A percentile compares a stretch with the other conserved stretches of the same genome.
Evolutionary conservation across 768 basidiomycete species (phyloP).

Genomic region (Hortiboletus campestris): DNA sequence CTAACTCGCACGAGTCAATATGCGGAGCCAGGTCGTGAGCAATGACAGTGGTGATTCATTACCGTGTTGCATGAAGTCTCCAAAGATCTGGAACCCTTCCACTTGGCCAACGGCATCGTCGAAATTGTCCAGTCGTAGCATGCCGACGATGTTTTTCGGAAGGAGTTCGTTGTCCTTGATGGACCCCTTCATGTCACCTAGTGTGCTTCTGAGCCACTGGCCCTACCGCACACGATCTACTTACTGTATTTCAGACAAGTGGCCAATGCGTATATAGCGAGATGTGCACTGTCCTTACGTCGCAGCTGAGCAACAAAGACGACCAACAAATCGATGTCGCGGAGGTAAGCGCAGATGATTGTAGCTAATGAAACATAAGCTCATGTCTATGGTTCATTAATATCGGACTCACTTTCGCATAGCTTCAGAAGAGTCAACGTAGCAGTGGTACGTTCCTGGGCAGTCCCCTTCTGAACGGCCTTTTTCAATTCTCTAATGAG

Average conservation of each 20-base stretch:
- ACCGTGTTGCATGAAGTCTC: constrained; percentile 22
- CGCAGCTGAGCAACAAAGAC: constrained; percentile 17
- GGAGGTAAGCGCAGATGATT: constrained; percentile 7
- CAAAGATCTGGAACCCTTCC: constrained; percentile 27
- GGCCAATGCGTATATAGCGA: constrained; percentile 22
- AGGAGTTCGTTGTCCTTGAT: constrained; percentile 8
- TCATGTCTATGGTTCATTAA: neutral
- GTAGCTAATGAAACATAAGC: constrained; percentile 6
- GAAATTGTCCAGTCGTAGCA: constrained; percentile 25
- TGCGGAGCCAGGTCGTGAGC: neutral
- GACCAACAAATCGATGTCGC: constrained; percentile 3
- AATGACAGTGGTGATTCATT: neutral
- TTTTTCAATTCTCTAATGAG: constrained; percentile 13
- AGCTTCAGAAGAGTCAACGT: constrained; percentile 24
- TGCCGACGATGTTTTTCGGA: constrained; percentile 20
- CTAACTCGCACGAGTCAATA: constrained; percentile 6
- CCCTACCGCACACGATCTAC: neutral
- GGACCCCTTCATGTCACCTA: constrained; percentile 15
- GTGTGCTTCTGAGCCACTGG: neutral
- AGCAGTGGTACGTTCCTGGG: constrained; percentile 22
- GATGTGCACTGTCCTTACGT: constrained; percentile 14
- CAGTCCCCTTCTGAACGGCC: neutral
- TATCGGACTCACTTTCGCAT: constrained; percentile 14
- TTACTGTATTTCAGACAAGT: constrained; percentile 17
- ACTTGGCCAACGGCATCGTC: constrained; percentile 23